phyloP scores from a whole-genome alignment of 176 grass and related monocot species.

The Oryza glumipatula region DNA sequence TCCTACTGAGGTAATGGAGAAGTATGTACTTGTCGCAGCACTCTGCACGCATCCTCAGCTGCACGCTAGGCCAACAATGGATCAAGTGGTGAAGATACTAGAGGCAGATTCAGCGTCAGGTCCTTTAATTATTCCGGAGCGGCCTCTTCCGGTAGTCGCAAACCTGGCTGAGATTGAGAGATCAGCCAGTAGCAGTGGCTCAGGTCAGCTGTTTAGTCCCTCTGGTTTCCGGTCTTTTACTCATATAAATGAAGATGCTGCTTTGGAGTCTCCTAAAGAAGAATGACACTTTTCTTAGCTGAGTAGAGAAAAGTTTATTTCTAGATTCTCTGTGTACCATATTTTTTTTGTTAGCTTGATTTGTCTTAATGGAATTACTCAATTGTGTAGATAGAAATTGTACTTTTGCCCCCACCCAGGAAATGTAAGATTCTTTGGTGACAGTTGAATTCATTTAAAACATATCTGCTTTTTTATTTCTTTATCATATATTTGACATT shows the following conservation, averaged over 20 bases:
- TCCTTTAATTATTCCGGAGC: constrained; percentile 64
- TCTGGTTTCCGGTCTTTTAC: constrained; percentile 71
- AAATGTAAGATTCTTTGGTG: constrained; percentile 17
- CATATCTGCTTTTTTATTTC: not conserved
- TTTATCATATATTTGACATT: constrained; percentile 10
- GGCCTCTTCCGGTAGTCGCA: constrained; percentile 63
- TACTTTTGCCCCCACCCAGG: constrained; percentile 26
- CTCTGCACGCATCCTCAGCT: constrained; percentile 89
- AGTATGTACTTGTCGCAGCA: constrained; percentile 71
- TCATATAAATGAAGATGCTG: constrained; percentile 43
- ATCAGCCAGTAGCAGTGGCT: constrained; percentile 65
- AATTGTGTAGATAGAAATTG: constrained; percentile 32
- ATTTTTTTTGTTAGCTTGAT: constrained; percentile 11
- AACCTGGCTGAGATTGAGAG: constrained; percentile 78
- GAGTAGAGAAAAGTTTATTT: constrained; percentile 14
- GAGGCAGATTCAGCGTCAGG: constrained; percentile 64
- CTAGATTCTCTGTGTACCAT: constrained; percentile 24
- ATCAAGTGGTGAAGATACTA: constrained; percentile 87
- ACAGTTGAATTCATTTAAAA: constrained; percentile 39
- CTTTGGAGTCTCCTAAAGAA: constrained; percentile 54
- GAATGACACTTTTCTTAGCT: constrained; percentile 32
- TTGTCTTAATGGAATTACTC: constrained; percentile 21
- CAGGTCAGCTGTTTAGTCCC: constrained; percentile 73
- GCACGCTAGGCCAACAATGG: constrained; percentile 89
- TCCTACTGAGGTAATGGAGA: constrained; percentile 74